Base-by-base conservation (phyloP, 495 filamentous ascomycete species). In the Trichoderma virens region DNA sequence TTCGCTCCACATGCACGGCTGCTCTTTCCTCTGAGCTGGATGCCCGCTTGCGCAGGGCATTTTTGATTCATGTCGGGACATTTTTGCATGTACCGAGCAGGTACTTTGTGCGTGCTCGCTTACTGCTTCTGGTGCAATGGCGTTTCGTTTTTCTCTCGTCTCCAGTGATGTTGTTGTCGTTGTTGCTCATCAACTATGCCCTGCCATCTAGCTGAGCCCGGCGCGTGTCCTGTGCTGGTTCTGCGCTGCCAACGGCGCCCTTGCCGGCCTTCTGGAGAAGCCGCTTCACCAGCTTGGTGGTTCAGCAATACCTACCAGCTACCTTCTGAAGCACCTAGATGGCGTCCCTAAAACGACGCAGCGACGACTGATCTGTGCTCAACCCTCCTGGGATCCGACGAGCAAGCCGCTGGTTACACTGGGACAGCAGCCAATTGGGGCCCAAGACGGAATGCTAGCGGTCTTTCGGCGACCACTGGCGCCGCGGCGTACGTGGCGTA, bases 401-500 rank as follows among this genome's bases (percentile, higher is more conserved):
- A 30, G 23, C 51, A 7, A 30, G 11, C 9, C 45, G 18, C 51
- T 56, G 51, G 51, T 56, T 30, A 56, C 51, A 56, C 51, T 56
- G 51, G 51, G 51, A 56, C 51, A 56, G 51, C 51, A 30, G 25
- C 51, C 23, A 56, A 28, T 56, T 27, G 25, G 30, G 30, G 51
- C 51, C 51, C 51, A 28, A 30, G 51, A 35, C 0, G 34, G 34
- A 56, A 56, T 56, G 51, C 51, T 56, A 56, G 51, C 51, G 51
- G 51, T 56, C 51, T 31, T 35, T 56, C 51, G 51, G 51, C 16
- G 25, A 28, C 9, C 51, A 28, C 25, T 30, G 51, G 51, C 51
- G 51, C 51, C 51, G 51, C 51, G 25, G 45, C 45, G 45, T 51
- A 51, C 11, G 51, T 56, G 51, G 51, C 51, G 51, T 56, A 56